These are phyloP conservation scores for Pisolithus tinctorius DNA, from an alignment of 768 basidiomycete species.

Conservation along the genomic window DNA sequence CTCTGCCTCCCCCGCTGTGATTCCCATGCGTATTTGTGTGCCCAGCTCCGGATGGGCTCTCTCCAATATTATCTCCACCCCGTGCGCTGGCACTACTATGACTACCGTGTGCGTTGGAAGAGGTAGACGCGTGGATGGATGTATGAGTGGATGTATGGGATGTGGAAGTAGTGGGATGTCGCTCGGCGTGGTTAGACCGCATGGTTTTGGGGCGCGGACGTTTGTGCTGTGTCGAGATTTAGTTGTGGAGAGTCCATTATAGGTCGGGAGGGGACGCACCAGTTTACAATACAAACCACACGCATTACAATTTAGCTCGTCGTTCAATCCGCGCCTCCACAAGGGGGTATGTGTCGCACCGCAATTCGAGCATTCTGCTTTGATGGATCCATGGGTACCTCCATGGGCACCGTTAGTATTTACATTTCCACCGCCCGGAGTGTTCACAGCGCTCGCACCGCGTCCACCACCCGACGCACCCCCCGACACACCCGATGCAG, in stretches of 20 bases:
- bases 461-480: too few relatives aligned
- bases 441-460: too few relatives aligned
- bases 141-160: too few relatives aligned
- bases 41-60: too few relatives aligned
- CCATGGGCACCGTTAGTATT: conserved; percentile 39
- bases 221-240: conserved; percentile 58
- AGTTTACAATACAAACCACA: too few relatives aligned
- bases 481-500: conserved; percentile 42
- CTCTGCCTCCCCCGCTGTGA: conserved; percentile 33
- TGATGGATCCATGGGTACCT: conserved; percentile 33
- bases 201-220: conserved; percentile 84
- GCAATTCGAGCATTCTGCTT: conserved; percentile 84
- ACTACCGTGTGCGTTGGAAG: too few relatives aligned
- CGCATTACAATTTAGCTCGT: too few relatives aligned
- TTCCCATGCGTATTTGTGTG: too few relatives aligned
- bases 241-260: background rate
- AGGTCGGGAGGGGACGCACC: conserved; percentile 35
- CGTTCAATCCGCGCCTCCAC: conserved; percentile 81
- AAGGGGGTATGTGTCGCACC: conserved; percentile 86
- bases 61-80: too few relatives aligned
- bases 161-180: conserved; percentile 18
- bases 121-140: too few relatives aligned
- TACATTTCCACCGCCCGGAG: conserved; percentile 7
- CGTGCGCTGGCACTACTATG: too few relatives aligned
- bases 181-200: conserved; percentile 71